Conservation (phyloP, 768 basidiomycete genomes). For the Heimioporus sp. region DNA sequence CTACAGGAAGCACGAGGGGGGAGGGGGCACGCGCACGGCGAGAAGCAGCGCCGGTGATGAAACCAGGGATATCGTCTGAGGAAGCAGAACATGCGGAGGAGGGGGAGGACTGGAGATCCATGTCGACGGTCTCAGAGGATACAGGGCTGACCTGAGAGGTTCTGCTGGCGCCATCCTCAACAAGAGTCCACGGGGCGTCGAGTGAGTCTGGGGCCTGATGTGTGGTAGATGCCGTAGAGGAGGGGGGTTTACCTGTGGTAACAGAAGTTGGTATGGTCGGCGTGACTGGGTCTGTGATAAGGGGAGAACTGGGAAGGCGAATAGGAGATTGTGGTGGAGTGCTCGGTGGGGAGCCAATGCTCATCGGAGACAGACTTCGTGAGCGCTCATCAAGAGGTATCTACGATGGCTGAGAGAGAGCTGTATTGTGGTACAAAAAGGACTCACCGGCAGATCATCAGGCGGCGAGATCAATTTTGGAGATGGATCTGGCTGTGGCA, state of each 20-base stretch:
- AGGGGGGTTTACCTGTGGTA: conserved; percentile 4
- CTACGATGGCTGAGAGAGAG: conserved; percentile 28
- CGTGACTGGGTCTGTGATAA: not conserved
- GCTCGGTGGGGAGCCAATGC: conserved; percentile 49
- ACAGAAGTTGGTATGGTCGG: conserved; percentile 4
- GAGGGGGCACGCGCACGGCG: conserved; percentile 25
- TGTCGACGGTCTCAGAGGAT: conserved; percentile 34
- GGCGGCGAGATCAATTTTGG: conserved; percentile 15
- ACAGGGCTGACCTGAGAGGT: conserved; percentile 28
- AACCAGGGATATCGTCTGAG: conserved; percentile 31
- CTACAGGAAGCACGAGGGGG: conserved; percentile 23
- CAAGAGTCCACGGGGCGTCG: conserved; percentile 12
- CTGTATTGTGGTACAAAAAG: not conserved
- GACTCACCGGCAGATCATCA: conserved; percentile 23
- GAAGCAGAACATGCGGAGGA: conserved; percentile 24
- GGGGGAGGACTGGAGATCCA: conserved; percentile 35
- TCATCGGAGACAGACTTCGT: conserved; percentile 61
- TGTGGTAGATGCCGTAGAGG: conserved; percentile 11
- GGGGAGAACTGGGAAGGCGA: not conserved
- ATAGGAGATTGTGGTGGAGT: conserved; percentile 32
- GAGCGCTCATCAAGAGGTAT: conserved; percentile 32
- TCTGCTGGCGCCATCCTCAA: conserved; percentile 29
- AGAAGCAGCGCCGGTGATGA: conserved; percentile 31
- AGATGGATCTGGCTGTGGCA: conserved; percentile 1
- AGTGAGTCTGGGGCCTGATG: conserved; percentile 20